Conservation (phyloP, 768 basidiomycete genomes). For the Tulasnella sp. region DNA sequence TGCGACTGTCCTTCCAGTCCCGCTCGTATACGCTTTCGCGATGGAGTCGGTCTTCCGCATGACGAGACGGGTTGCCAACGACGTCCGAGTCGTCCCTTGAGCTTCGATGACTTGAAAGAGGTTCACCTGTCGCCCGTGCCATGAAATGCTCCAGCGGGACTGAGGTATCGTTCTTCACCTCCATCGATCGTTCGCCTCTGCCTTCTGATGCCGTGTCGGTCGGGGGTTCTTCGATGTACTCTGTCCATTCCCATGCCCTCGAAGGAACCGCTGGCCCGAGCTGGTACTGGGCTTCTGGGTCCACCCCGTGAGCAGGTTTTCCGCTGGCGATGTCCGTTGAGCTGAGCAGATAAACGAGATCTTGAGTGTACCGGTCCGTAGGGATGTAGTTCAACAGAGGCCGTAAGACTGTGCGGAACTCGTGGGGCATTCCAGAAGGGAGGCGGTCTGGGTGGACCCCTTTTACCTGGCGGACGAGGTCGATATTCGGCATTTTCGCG, state of each 20-base stretch:
- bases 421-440: constrained; percentile 8
- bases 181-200: neutral
- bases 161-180: constrained; percentile 15
- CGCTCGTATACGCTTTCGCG: constrained; percentile 20
- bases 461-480: constrained; percentile 9
- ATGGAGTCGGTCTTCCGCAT: constrained; percentile 12
- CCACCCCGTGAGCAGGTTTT: neutral
- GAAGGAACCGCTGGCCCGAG: constrained; percentile 15
- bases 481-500: constrained; percentile 2
- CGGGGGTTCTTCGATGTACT: constrained; percentile 13
- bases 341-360: constrained; percentile 3
- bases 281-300: neutral
- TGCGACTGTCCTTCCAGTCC: constrained; percentile 21
- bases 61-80: neutral
- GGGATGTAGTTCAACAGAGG: constrained; percentile 15
- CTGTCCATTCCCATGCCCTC: constrained; percentile 22
- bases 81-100: neutral
- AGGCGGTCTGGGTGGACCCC: constrained; percentile 8
- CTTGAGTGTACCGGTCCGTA: constrained; percentile 4
- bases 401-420: neutral
- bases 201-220: neutral
- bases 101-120: neutral
- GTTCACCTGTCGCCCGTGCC: constrained; percentile 9
- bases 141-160: constrained; percentile 21
- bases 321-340: neutral